phyloP scores from a whole-genome alignment of 495 filamentous ascomycete genomes.

The Hyaloscypha finlandica region DNA sequence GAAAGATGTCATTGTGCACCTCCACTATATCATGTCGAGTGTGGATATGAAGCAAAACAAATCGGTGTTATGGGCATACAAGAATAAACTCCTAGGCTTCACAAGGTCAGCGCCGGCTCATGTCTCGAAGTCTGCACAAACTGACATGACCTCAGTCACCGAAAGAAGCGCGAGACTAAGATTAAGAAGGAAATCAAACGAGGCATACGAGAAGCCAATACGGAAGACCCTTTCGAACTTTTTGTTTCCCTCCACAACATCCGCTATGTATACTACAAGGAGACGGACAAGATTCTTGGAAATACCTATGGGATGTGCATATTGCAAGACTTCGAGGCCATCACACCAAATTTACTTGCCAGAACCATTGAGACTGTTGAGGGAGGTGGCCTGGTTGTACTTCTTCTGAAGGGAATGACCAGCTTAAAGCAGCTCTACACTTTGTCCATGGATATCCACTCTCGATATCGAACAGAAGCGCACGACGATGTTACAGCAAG shows the following conservation, averaged over 20 bases:
- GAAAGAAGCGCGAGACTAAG: constrained; percentile 96
- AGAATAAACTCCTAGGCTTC: constrained; percentile 94
- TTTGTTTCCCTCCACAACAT: constrained; percentile 97
- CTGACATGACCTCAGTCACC: constrained; percentile 58
- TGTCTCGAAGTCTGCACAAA: background rate
- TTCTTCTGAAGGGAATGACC: constrained; percentile 94
- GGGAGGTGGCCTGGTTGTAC: constrained; percentile 87
- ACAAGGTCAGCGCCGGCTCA: constrained; percentile 49
- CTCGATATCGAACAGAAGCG: constrained; percentile 94
- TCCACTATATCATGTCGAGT: constrained; percentile 91
- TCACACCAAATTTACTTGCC: constrained; percentile 94
- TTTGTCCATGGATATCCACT: constrained; percentile 96
- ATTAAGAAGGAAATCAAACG: constrained; percentile 98
- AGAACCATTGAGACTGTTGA: constrained; percentile 97
- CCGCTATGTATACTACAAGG: constrained; percentile 99
- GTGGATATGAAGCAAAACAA: constrained; percentile 95
- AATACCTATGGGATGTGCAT: constrained; percentile 99
- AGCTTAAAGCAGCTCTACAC: constrained; percentile 98
- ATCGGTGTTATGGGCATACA: constrained; percentile 98
- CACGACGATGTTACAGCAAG: constrained; percentile 93
- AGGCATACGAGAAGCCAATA: constrained; percentile 91
- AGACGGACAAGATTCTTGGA: constrained; percentile 98
- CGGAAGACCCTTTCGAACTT: constrained; percentile 95
- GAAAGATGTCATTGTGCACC: constrained; percentile 95
- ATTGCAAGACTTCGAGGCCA: constrained; percentile 95